Evolutionary conservation across 2,329 filamentous ascomycete genomes (phyloP).

Genomic region (Colletotrichum neosansevieriae): DNA sequence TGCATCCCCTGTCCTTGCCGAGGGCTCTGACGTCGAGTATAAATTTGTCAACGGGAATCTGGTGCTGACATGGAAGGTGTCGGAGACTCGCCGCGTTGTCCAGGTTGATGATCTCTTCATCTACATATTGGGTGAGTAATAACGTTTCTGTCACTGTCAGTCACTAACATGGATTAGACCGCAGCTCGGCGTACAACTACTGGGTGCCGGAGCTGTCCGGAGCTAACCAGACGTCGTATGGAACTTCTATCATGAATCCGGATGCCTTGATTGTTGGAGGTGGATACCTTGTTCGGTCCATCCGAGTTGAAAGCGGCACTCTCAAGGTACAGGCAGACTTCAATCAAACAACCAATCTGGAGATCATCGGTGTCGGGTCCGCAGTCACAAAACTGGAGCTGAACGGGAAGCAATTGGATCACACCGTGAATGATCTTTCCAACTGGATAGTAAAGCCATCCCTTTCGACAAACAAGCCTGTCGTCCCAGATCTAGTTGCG

Average conservation of each 20-base stretch:
- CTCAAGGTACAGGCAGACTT: slow-evolving; percentile 78
- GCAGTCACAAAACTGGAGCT: slow-evolving; percentile 58
- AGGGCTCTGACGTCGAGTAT: slow-evolving; percentile 34
- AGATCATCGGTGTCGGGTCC: slow-evolving; percentile 76
- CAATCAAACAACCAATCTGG: slow-evolving; percentile 75
- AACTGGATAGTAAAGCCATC: slow-evolving; percentile 55
- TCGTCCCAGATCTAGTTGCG: slow-evolving; percentile 62
- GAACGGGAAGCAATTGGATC: slow-evolving; percentile 53
- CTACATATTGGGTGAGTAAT: slow-evolving; percentile 64
- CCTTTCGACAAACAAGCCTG: slow-evolving; percentile 61
- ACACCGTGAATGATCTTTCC: slow-evolving; percentile 54
- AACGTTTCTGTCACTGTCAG: accelerated
- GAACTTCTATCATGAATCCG: slow-evolving; percentile 51
- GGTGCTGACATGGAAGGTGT: slow-evolving; percentile 62
- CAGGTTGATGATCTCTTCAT: slow-evolving; percentile 63
- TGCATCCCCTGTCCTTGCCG: slow-evolving; percentile 52
- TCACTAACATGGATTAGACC: slow-evolving; percentile 56
- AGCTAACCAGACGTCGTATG: slow-evolving; percentile 45
- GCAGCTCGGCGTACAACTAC: slow-evolving; percentile 76
- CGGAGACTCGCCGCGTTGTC: slow-evolving; percentile 63
- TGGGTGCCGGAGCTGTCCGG: slow-evolving; percentile 71
- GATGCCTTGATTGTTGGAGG: slow-evolving; percentile 70
- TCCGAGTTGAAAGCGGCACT: slow-evolving; percentile 64
- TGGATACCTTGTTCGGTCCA: slow-evolving; percentile 73
- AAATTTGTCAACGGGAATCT: slow-evolving; percentile 36